Conservation (phyloP, 768 basidiomycete species). For the Naematelia encephala region DNA sequence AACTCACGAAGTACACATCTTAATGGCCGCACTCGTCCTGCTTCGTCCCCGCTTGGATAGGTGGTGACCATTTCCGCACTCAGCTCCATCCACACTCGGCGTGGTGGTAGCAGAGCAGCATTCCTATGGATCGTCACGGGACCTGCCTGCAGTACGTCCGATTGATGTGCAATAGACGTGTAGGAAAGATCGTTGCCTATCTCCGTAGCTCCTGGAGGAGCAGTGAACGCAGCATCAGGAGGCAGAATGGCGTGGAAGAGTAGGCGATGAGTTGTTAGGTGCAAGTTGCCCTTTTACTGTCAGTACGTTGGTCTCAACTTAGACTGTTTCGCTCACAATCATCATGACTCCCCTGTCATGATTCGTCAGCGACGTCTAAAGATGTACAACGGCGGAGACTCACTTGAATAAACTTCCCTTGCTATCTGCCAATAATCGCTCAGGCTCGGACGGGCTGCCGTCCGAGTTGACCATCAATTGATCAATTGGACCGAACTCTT, state of each 20-base stretch:
- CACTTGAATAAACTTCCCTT: slow-evolving; percentile 55
- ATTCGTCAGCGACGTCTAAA: slow-evolving; percentile 11
- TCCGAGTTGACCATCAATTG: slow-evolving; percentile 29
- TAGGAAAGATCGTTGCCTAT: slow-evolving; percentile 25
- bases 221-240: slow-evolving; percentile 37
- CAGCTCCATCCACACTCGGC: slow-evolving; percentile 63
- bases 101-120: slow-evolving; percentile 43
- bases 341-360: slow-evolving; percentile 31
- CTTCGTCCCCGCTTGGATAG: slow-evolving; percentile 59
- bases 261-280: slow-evolving; percentile 64
- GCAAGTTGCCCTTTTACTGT: slow-evolving; percentile 57
- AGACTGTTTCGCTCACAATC: slow-evolving; percentile 19
- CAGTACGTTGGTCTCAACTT: slow-evolving; percentile 6
- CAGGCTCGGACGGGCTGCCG: slow-evolving; percentile 51
- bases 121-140: slow-evolving; percentile 55
- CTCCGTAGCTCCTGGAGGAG: slow-evolving; percentile 24
- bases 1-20: slow-evolving; percentile 57
- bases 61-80: slow-evolving; percentile 62
- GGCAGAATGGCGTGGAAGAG: slow-evolving; percentile 65
- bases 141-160: slow-evolving; percentile 56
- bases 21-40: slow-evolving; percentile 59
- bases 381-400: slow-evolving; percentile 7
- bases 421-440: slow-evolving; percentile 56
- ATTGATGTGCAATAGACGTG: slow-evolving; percentile 46
- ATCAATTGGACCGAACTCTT: slow-evolving; percentile 61